These are phyloP conservation scores for Leucocoprinus sp. DNA, from an alignment of 768 basidiomycete genomes.

Conservation along the genomic window DNA sequence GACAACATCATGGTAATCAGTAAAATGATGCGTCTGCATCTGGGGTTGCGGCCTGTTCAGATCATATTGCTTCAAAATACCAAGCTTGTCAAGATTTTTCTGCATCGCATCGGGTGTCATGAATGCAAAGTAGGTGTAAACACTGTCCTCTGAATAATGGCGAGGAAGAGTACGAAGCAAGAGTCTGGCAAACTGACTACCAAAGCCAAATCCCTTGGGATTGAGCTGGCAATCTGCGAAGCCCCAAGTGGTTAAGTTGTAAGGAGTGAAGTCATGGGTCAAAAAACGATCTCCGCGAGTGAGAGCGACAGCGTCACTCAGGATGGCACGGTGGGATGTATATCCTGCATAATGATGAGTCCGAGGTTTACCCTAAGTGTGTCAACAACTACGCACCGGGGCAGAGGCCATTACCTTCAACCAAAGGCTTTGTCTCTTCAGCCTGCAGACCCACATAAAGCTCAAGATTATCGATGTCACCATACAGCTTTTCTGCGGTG, in stretches of 20 bases:
- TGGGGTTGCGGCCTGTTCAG: conserved; percentile 37
- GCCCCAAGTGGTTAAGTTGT: conserved; percentile 78
- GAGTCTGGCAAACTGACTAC: conserved; percentile 67
- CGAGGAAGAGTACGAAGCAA: conserved; percentile 68
- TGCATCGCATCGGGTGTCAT: conserved; percentile 73
- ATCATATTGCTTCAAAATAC: conserved; percentile 46
- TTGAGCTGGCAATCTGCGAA: conserved; percentile 78
- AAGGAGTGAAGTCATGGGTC: conserved; percentile 75
- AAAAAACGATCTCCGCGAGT: conserved; percentile 81
- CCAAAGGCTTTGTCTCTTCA: conserved; percentile 66
- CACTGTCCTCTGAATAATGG: conserved; percentile 58
- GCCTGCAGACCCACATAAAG: conserved; percentile 78
- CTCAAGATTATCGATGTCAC: conserved; percentile 68
- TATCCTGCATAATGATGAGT: conserved; percentile 37
- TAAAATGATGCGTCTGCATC: conserved; percentile 23
- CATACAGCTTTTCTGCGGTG: conserved; percentile 72
- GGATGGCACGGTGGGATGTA: conserved; percentile 79
- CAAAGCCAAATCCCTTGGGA: conserved; percentile 61
- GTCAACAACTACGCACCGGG: conserved; percentile 49
- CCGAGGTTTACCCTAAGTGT: too few species aligned
- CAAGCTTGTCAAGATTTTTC: conserved; percentile 45
- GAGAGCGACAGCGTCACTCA: conserved; percentile 79
- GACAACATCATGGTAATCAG: conserved; percentile 42
- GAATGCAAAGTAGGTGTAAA: conserved; percentile 85
- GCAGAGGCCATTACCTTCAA: conserved; percentile 77